These are phyloP conservation scores for Xylariaceae sp. DNA, from an alignment of 2,329 filamentous ascomycete genomes.

Conservation along the genomic window DNA sequence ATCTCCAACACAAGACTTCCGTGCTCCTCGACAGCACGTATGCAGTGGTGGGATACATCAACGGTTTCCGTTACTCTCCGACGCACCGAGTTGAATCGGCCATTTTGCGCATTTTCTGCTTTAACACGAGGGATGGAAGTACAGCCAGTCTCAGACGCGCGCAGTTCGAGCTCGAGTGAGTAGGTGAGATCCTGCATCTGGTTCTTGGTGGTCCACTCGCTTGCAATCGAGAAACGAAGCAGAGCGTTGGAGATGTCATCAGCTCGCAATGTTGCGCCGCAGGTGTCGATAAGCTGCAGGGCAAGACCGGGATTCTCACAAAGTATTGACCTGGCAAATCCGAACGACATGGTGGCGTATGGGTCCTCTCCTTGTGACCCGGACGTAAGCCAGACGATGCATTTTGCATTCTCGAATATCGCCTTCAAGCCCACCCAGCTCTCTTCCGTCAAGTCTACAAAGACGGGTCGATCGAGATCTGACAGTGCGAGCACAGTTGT, in stretches of 20 bases:
- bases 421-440: not conserved
- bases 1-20: too few species aligned
- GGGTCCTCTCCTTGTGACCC: conserved; percentile 3
- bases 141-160: not conserved
- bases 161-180: not conserved
- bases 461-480: conserved; percentile 28
- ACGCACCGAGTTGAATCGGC: too few species aligned
- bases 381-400: conserved; percentile 3
- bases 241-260: conserved; percentile 2
- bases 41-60: too few species aligned
- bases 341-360: not conserved
- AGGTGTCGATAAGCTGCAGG: not conserved
- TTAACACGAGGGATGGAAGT: not conserved
- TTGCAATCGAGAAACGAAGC: not conserved
- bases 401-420: not conserved
- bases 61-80: too few species aligned
- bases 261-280: not conserved
- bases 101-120: conserved; percentile 12
- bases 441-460: conserved; percentile 13
- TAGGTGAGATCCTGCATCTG: not conserved
- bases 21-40: too few species aligned
- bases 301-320: not conserved
- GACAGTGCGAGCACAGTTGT: conserved; percentile 18
- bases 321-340: not conserved
- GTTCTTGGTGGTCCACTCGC: not conserved